Evolutionary conservation across 2,329 filamentous ascomycete genomes (phyloP).

Genomic region (Eurotiales sp.): DNA sequence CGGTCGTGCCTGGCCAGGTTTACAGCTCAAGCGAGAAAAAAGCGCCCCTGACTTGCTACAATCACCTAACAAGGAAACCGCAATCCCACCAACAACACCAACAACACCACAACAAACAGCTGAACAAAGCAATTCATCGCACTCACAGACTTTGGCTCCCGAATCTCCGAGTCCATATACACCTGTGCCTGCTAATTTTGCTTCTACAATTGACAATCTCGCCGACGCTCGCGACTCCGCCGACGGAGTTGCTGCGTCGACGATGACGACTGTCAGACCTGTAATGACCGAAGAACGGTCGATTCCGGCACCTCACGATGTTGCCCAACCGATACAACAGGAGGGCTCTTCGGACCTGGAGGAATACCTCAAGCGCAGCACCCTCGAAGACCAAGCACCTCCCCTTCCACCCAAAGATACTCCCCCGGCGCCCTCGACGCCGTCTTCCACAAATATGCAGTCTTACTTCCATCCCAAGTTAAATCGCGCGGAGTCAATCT

Average conservation of each 20-base stretch:
- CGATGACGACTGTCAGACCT: slow-evolving; percentile 31
- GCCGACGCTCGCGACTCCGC: slow-evolving; percentile 14
- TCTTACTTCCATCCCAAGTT: slow-evolving; percentile 44
- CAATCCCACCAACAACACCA: not conserved
- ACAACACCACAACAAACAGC: not conserved
- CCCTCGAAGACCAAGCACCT: slow-evolving; percentile 28
- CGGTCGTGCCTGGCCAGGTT: slow-evolving; percentile 34
- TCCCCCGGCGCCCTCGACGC: slow-evolving; percentile 23
- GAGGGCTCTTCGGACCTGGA: slow-evolving; percentile 35
- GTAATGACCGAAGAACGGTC: slow-evolving; percentile 18
- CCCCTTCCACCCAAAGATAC: slow-evolving; percentile 36
- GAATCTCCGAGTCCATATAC: not conserved
- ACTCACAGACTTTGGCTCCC: not conserved
- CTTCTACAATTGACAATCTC: slow-evolving; percentile 8
- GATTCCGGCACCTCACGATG: slow-evolving; percentile 16
- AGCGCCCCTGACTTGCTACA: slow-evolving; percentile 19
- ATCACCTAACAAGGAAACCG: slow-evolving; percentile 12
- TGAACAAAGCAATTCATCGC: not conserved
- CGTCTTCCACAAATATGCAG: slow-evolving; percentile 32
- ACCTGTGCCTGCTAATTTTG: not conserved
- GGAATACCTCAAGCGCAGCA: slow-evolving; percentile 39
- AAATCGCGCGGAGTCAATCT: slow-evolving; percentile 76
- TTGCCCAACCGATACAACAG: slow-evolving; percentile 18
- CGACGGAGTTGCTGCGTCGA: slow-evolving; percentile 15
- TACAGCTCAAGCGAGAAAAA: slow-evolving; percentile 16